Evolutionary conservation across 495 filamentous ascomycete genomes (phyloP).

Genomic region (Parathielavia appendiculata): DNA sequence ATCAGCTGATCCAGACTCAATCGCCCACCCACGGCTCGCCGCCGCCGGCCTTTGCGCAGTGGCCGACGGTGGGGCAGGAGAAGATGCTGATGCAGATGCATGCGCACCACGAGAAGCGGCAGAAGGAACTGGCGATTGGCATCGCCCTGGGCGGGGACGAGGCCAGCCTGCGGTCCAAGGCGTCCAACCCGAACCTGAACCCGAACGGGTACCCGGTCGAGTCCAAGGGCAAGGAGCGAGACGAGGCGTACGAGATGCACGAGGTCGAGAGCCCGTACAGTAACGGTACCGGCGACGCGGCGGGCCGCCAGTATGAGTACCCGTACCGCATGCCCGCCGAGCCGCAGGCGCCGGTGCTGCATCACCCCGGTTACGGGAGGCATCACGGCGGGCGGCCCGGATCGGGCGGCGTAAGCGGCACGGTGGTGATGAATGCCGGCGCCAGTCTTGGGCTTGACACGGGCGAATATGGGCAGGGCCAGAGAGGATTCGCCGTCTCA

Average conservation of each 20-base stretch:
- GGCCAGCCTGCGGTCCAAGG: slow-evolving; percentile 28
- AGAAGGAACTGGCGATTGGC: slow-evolving; percentile 33
- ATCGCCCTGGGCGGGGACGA: slow-evolving; percentile 35
- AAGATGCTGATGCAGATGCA: slow-evolving; percentile 26
- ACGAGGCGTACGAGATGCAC: slow-evolving; percentile 32
- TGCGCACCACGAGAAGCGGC: slow-evolving; percentile 24
- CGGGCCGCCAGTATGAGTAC: slow-evolving; percentile 8
- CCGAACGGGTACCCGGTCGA: slow-evolving; percentile 20
- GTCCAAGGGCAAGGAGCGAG: slow-evolving; percentile 33
- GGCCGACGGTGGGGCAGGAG: slow-evolving; percentile 30
- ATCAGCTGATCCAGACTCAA: slow-evolving; percentile 20
- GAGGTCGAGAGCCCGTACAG: slow-evolving; percentile 31
- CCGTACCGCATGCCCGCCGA: slow-evolving; percentile 23
- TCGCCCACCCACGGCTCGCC: slow-evolving; percentile 21
- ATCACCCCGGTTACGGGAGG: slow-evolving; percentile 34
- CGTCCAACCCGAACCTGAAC: slow-evolving; percentile 20
- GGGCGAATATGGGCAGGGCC: neutral
- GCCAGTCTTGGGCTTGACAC: neutral
- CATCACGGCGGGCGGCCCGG: slow-evolving; percentile 20
- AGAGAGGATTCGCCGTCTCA: neutral
- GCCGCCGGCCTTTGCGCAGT: slow-evolving; percentile 30
- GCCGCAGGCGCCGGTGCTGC: slow-evolving; percentile 30
- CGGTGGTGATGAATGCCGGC: neutral
- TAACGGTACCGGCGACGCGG: slow-evolving; percentile 1
- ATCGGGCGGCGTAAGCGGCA: slow-evolving; percentile 13